Evolutionary conservation across 2,329 filamentous ascomycete species (phyloP).

Genomic region (Nemania abortiva): DNA sequence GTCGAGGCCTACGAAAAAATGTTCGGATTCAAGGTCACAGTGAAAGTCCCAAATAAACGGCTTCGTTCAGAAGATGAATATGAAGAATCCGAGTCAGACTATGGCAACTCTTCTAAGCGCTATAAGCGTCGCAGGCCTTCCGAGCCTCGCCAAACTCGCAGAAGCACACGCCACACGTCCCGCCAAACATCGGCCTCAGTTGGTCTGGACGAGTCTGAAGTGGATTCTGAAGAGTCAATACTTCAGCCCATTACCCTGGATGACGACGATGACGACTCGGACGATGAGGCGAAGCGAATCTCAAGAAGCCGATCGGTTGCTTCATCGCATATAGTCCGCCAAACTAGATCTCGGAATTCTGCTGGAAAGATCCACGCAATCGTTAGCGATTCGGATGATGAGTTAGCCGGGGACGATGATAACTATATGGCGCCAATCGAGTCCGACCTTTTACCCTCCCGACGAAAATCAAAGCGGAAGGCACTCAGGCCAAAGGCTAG

Average conservation of each 20-base stretch:
- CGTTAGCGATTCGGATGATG: slow-evolving; percentile 48
- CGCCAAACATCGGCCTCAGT: slow-evolving; percentile 31
- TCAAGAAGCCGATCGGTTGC: slow-evolving; percentile 17
- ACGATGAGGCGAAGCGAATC: slow-evolving; percentile 15
- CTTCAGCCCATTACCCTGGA: slow-evolving; percentile 8
- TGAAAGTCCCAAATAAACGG: slow-evolving; percentile 31
- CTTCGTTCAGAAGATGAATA: slow-evolving; percentile 44
- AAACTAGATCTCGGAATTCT: slow-evolving; percentile 41
- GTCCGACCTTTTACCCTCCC: slow-evolving; percentile 48
- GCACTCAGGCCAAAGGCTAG: slow-evolving; percentile 29
- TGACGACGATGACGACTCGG: slow-evolving; percentile 35
- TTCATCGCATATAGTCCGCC: slow-evolving; percentile 24
- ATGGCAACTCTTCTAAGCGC: slow-evolving; percentile 30
- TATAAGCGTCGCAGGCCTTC: slow-evolving; percentile 20
- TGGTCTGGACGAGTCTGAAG: slow-evolving; percentile 4
- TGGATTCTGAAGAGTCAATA: slow-evolving; percentile 20
- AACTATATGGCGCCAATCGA: slow-evolving; percentile 37
- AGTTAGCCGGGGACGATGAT: slow-evolving; percentile 45
- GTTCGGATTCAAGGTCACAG: slow-evolving; percentile 30
- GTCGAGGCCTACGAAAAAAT: slow-evolving; percentile 42
- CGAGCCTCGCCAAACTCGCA: slow-evolving; percentile 23
- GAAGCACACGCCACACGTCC: slow-evolving; percentile 39
- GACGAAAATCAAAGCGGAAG: slow-evolving; percentile 41
- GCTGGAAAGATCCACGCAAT: slow-evolving; percentile 11
- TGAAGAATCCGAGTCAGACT: slow-evolving; percentile 41